A percentile compares a stretch with the other conserved stretches of the same genome.
Conservation (phyloP, 1,284 basidiomycete species). For the Leccinum pallidistipes region DNA sequence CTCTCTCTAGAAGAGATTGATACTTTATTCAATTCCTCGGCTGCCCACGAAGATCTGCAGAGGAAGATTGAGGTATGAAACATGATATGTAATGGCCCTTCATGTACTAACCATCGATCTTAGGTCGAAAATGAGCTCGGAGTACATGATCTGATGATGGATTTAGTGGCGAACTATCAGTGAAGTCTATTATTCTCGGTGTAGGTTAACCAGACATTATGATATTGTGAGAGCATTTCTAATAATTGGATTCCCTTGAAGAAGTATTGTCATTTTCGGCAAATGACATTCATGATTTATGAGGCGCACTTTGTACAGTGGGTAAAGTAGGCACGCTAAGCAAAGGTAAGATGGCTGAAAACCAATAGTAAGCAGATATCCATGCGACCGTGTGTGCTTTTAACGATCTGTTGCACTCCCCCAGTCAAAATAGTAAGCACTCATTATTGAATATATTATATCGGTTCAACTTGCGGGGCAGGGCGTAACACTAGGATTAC, state of each 20-base stretch:
- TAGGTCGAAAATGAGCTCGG: constrained; percentile 43
- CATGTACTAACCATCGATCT: constrained; percentile 8
- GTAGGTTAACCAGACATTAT: not conserved
- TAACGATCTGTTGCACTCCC: not conserved
- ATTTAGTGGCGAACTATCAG: constrained; percentile 11
- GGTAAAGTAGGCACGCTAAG: not conserved
- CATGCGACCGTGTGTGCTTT: not conserved
- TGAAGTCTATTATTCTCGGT: constrained; percentile 6
- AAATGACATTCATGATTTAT: not conserved
- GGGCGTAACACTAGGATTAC: not conserved
- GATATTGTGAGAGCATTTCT: not conserved
- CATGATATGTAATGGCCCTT: not conserved
- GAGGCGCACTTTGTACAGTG: not conserved
- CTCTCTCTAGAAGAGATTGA: constrained; percentile 79
- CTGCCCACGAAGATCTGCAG: constrained; percentile 50
- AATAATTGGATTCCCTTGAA: not conserved
- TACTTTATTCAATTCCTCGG: constrained; percentile 58
- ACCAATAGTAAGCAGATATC: not conserved
- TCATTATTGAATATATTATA: not conserved
- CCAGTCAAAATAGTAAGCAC: not conserved
- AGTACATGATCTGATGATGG: constrained; percentile 34
- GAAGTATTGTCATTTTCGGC: not conserved
- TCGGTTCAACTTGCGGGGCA: not conserved
- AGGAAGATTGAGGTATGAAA: constrained; percentile 20
- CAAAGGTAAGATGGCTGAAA: not conserved